These are phyloP conservation scores for Candida boleticola DNA, from an alignment of 805 yeast genomes.

Conservation along the genomic window DNA sequence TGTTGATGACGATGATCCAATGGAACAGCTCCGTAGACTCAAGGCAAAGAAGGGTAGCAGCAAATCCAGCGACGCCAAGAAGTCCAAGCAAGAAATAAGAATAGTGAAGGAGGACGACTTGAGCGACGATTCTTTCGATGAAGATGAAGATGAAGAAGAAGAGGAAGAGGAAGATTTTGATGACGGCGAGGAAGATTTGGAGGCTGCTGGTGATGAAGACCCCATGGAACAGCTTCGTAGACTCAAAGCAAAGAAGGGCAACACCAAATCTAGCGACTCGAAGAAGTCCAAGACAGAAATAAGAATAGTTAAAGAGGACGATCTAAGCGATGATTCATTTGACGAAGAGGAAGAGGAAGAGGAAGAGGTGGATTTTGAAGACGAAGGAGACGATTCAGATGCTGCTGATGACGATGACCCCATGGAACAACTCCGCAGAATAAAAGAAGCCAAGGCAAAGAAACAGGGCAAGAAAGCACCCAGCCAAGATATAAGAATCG, in stretches of 20 bases:
- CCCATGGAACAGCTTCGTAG: slow-evolving; percentile 19
- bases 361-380: not conserved
- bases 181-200: slow-evolving; percentile 15
- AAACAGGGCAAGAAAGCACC: slow-evolving; percentile 10
- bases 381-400: not conserved
- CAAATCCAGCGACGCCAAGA: slow-evolving; percentile 11
- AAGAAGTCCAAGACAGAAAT: slow-evolving; percentile 11
- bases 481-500: slow-evolving; percentile 17
- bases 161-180: not conserved
- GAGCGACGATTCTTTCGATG: slow-evolving; percentile 20
- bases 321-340: slow-evolving; percentile 21
- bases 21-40: slow-evolving; percentile 16
- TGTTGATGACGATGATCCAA: slow-evolving; percentile 20
- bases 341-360: slow-evolving; percentile 21
- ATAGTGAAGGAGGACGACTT: slow-evolving; percentile 31
- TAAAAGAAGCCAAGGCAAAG: slow-evolving; percentile 14
- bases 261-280: no score
- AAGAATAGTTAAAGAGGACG: slow-evolving; percentile 30
- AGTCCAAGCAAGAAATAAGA: slow-evolving; percentile 13
- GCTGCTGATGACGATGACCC: slow-evolving; percentile 27
- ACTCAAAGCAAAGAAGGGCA: slow-evolving; percentile 11
- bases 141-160: slow-evolving; percentile 18
- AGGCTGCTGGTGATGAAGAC: slow-evolving; percentile 16
- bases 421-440: slow-evolving; percentile 22
- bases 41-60: slow-evolving; percentile 10